Evolutionary conservation across 441 rosid genomes (phyloP).

Genomic region (Gossypium aridum): DNA sequence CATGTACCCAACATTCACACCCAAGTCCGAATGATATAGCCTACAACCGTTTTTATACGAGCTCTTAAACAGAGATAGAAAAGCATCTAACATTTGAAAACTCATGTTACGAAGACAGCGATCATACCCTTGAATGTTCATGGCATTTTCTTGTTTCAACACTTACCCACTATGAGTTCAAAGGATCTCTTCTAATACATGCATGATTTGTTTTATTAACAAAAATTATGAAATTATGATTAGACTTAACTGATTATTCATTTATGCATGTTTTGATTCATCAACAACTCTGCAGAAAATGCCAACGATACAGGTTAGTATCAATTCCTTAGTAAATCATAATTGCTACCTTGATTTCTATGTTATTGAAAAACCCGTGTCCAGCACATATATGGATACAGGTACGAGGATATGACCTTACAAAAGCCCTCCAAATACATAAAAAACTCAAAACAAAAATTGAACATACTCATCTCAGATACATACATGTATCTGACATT

Average conservation of each 20-base stretch:
- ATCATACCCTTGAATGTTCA: background rate
- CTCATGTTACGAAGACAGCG: background rate
- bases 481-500: background rate
- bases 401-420: no score
- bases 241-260: background rate
- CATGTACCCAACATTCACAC: background rate
- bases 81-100: background rate
- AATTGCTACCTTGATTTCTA: background rate
- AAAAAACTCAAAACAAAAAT: no score
- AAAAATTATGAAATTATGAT: conserved; percentile 3
- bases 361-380: no score
- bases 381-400: no score
- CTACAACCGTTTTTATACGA: background rate
- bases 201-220: conserved; percentile 1
- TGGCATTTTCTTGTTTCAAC: background rate
- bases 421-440: no score
- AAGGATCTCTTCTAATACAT: background rate
- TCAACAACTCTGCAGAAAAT: conserved; percentile 50
- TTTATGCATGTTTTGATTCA: conserved; percentile 12
- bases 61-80: background rate
- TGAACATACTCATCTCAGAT: background rate
- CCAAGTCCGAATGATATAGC: background rate
- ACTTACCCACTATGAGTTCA: background rate
- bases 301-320: conserved; percentile 78
- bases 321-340: background rate